Evolutionary conservation across 371 early-diverging fungal genomes (phyloP).

Genomic region (Apophysomyces trapeziformis): DNA sequence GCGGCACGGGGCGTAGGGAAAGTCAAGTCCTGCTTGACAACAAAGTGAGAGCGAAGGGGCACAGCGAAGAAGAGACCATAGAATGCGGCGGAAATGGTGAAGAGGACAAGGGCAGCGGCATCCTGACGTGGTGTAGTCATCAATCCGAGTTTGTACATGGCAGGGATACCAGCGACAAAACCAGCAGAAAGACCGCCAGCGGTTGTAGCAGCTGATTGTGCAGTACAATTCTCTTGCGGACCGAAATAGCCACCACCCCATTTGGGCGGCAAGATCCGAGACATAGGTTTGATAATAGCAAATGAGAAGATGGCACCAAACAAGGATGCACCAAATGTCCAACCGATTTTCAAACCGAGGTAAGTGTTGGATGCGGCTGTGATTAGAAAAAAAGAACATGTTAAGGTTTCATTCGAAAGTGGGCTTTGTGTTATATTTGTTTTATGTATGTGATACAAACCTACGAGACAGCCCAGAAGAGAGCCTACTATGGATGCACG

Average conservation of each 20-base stretch:
- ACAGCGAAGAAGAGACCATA: slow-evolving; percentile 79
- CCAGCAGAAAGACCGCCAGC: slow-evolving; percentile 75
- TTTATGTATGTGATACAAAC: slow-evolving; percentile 24
- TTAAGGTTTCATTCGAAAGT: too few species aligned
- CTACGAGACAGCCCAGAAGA: slow-evolving; percentile 69
- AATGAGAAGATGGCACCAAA: slow-evolving; percentile 61
- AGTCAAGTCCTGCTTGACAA: slow-evolving; percentile 70
- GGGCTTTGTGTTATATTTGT: background rate
- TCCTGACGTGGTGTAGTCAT: slow-evolving; percentile 55
- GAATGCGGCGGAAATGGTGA: slow-evolving; percentile 68
- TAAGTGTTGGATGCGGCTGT: slow-evolving; percentile 68
- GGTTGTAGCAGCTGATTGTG: slow-evolving; percentile 73
- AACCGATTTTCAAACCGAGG: slow-evolving; percentile 68
- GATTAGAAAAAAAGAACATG: background rate
- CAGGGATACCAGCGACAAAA: slow-evolving; percentile 74
- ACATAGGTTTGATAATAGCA: slow-evolving; percentile 67
- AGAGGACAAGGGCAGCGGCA: slow-evolving; percentile 55
- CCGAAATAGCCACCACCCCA: slow-evolving; percentile 72
- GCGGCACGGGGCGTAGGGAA: slow-evolving; percentile 78
- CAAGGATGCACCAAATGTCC: slow-evolving; percentile 65
- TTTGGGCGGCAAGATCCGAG: slow-evolving; percentile 41
- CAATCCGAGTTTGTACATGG: slow-evolving; percentile 70
- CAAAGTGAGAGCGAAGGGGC: slow-evolving; percentile 72
- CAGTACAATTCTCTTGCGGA: slow-evolving; percentile 71
- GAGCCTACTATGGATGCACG: slow-evolving; percentile 71